A percentile compares a stretch with the other conserved stretches of the same genome.
phyloP scores from a whole-genome alignment of 1,139 yeast species.

The Wickerhamomyces sp. region DNA sequence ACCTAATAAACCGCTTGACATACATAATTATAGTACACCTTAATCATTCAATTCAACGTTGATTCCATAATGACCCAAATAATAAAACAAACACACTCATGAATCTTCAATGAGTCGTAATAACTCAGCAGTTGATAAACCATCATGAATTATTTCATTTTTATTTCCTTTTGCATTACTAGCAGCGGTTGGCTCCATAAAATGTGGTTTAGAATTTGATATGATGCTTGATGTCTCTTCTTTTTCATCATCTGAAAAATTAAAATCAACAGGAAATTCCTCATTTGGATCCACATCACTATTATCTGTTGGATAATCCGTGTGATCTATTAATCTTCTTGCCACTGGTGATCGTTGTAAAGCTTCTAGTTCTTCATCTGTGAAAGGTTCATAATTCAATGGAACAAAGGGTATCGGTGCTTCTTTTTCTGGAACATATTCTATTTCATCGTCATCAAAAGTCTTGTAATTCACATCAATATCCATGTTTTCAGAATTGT shows the following conservation, averaged over 20 bases:
- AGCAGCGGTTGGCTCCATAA: constrained; percentile 22
- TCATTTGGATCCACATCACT: constrained; percentile 12
- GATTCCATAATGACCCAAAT: not conserved
- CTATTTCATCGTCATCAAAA: constrained; percentile 35
- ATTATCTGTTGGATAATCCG: not conserved
- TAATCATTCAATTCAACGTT: no score
- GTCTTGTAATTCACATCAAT: constrained; percentile 3
- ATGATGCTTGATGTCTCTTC: constrained; percentile 6
- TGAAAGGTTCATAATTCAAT: constrained; percentile 27
- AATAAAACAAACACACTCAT: not conserved
- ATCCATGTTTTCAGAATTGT: constrained; percentile 9
- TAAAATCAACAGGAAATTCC: constrained; percentile 17
- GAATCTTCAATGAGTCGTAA: constrained; percentile 19
- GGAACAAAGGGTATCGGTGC: constrained; percentile 34
- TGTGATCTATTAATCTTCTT: constrained; percentile 9
- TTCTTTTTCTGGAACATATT: constrained; percentile 30
- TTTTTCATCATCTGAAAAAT: constrained; percentile 12
- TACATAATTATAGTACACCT: no score
- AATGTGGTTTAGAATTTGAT: constrained; percentile 13
- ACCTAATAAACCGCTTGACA: no score
- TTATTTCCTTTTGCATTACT: constrained; percentile 14
- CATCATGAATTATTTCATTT: constrained; percentile 15
- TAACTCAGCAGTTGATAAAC: constrained; percentile 18
- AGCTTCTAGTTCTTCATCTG: constrained; percentile 23
- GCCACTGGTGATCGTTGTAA: constrained; percentile 11